A percentile compares a stretch with the other conserved stretches of the same genome.
Conservation (phyloP, 2,329 filamentous ascomycete species). For the Cladosporium sp. region DNA sequence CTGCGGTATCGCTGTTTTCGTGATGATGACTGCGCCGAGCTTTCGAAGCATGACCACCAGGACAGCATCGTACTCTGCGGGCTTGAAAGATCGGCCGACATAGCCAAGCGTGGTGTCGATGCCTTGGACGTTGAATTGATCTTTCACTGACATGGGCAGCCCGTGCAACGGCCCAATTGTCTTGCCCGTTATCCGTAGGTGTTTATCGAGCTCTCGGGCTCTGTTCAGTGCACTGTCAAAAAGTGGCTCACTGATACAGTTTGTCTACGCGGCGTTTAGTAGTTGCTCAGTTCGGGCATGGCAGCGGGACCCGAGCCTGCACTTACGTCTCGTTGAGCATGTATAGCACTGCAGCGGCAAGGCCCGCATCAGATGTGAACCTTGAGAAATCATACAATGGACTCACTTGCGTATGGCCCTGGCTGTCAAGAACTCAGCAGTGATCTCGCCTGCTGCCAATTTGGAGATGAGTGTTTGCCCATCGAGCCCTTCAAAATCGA, state of each 20-base stretch:
- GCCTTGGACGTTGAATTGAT: slow-evolving; percentile 57
- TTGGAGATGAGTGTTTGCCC: not conserved
- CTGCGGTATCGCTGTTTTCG: slow-evolving; percentile 52
- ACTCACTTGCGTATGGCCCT: not conserved
- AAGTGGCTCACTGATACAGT: slow-evolving; percentile 46
- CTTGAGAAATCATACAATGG: no score
- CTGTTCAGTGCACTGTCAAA: slow-evolving; percentile 55
- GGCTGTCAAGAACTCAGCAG: not conserved
- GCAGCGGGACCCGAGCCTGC: not conserved
- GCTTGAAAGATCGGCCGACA: slow-evolving; percentile 50
- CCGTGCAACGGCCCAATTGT: slow-evolving; percentile 37
- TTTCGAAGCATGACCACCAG: slow-evolving; percentile 51
- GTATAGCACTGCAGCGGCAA: not conserved
- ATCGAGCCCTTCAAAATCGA: not conserved
- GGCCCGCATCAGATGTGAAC: not conserved
- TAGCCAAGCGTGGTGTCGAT: slow-evolving; percentile 56
- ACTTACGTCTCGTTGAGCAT: not conserved
- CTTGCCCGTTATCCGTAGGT: slow-evolving; percentile 48
- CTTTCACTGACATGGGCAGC: slow-evolving; percentile 51
- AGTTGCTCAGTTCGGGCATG: not conserved
- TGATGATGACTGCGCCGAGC: slow-evolving; percentile 54
- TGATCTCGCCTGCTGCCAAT: not conserved
- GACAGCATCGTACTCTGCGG: slow-evolving; percentile 51
- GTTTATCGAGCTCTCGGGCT: slow-evolving; percentile 53
- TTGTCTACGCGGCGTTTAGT: not conserved